Evolutionary conservation across 306 rosid species (phyloP), one percentile per base, ranked within the genome.

Genomic region (Heteromeles arbutifolia): DNA sequence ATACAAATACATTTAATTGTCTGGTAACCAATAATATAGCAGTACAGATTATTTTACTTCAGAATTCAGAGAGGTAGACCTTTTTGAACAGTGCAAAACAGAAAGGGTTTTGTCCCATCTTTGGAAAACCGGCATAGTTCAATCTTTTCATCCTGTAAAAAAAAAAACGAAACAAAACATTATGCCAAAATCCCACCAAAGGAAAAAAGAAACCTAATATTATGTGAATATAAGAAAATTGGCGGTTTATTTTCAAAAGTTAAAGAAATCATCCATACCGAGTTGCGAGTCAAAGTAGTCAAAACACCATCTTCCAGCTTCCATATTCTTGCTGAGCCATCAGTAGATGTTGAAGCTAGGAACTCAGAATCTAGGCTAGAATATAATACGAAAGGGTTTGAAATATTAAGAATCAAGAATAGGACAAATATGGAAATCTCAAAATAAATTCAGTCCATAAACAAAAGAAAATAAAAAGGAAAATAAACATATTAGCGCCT

Each of bases 21-120:
- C 73, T 78, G 43, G 81, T 34, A 83, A 65, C 61, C 76, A 72
- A 70, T 45, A 31, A 65, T 69, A 34, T 45, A 71, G 37, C 26
- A 29, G 29, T 34, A 32, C 11, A 66, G 15, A 14, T 61, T 56
- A 45, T 59, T 50, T 50, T 65, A 54, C 77, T 50, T 25, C 32
- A 78, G 54, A 68, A 24, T 56, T 25, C 32, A 78, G 65, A 65
- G 28, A 50, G 70, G 70, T 52, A 24, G 73, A 94, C 98, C 98
- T 89, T 84, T 88, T 74, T 92, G 90, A 78, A 88, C 76, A 13
- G 97, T 79, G 74, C 95, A 86, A 79, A 95, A 95, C 32, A 92
- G 67, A 83, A 95, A 95, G 19, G 98, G 98, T 77, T 95, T 95
- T 80, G 96, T 92, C 73, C 96, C 98, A 50, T 92, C 98, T 88